Evolutionary conservation across 768 basidiomycete genomes (phyloP).

Genomic region (Cytidiella melzeri): DNA sequence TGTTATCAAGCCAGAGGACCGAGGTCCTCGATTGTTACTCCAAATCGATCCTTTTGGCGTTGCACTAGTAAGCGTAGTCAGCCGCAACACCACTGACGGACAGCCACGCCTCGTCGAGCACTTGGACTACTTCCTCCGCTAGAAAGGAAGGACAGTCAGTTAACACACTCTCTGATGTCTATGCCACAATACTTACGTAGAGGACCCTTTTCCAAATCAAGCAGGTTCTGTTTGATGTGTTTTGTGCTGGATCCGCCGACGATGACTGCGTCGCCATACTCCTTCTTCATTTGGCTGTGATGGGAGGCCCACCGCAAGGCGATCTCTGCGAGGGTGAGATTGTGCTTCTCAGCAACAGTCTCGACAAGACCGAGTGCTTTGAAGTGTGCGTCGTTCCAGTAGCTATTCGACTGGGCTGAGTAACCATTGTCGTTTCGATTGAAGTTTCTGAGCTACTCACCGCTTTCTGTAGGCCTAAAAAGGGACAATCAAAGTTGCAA

Average conservation of each 20-base stretch:
- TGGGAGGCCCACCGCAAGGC: constrained; percentile 43
- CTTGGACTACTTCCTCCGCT: constrained; percentile 17
- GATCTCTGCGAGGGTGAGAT: constrained; percentile 11
- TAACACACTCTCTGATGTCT: no score
- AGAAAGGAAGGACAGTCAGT: no score
- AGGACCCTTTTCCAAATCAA: constrained; percentile 52
- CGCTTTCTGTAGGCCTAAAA: not conserved
- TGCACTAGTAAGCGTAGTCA: no score
- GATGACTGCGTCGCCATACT: constrained; percentile 45
- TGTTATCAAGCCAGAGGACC: no score
- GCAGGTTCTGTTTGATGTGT: constrained; percentile 52
- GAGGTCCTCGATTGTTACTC: no score
- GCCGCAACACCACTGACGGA: constrained; percentile 12
- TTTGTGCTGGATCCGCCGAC: constrained; percentile 56
- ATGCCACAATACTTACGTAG: constrained; percentile 35
- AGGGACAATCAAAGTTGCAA: no score
- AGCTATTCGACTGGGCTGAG: no score
- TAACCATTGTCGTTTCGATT: no score
- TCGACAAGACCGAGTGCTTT: constrained; percentile 28
- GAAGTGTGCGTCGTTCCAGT: constrained; percentile 28
- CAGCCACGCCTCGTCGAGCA: constrained; percentile 19
- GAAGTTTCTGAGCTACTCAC: not conserved
- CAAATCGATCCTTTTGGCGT: no score
- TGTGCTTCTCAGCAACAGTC: constrained; percentile 26
- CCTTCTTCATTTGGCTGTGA: constrained; percentile 40